A percentile compares a stretch with the other conserved stretches of the same genome.
These are phyloP conservation scores for Yamadazyma triangularis DNA, from an alignment of 1,139 yeast species.

Conservation along the genomic window DNA sequence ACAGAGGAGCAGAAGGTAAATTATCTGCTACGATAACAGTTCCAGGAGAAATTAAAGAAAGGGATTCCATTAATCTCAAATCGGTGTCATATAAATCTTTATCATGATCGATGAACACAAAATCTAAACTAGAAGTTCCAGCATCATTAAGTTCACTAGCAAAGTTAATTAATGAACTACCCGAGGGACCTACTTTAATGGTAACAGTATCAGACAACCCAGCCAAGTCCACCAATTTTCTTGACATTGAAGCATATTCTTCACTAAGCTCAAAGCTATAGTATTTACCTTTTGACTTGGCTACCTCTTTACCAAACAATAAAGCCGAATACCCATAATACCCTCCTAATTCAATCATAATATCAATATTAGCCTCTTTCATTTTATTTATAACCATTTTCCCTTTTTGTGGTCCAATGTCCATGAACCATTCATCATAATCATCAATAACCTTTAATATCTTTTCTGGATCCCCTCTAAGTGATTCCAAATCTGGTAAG, in stretches of 20 bases:
- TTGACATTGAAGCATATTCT: conserved; percentile 31
- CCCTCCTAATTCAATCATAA: conserved; percentile 41
- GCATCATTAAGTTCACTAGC: conserved; percentile 9
- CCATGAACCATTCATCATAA: conserved; percentile 19
- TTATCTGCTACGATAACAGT: conserved; percentile 41
- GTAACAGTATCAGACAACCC: conserved; percentile 30
- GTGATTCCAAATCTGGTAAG: conserved; percentile 2
- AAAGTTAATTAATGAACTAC: conserved; percentile 23
- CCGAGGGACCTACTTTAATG: conserved; percentile 35
- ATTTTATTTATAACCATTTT: conserved; percentile 22
- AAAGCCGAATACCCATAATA: conserved; percentile 44
- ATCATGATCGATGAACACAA: conserved; percentile 41
- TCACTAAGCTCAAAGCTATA: conserved; percentile 34
- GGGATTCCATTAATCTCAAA: conserved; percentile 36
- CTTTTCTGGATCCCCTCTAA: conserved; percentile 19
- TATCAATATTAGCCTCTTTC: conserved; percentile 21
- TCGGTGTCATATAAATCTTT: conserved; percentile 39
- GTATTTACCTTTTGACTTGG: conserved; percentile 21
- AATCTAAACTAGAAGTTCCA: conserved; percentile 19
- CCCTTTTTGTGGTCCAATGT: conserved; percentile 33
- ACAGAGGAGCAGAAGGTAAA: conserved; percentile 40
- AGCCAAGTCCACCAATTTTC: conserved; percentile 30
- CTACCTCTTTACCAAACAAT: conserved; percentile 25
- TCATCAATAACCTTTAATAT: conserved; percentile 30
- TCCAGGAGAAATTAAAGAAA: conserved; percentile 37